phyloP scores from a whole-genome alignment of 164 flowering plant species.

The Chimonanthus salicifolius region DNA sequence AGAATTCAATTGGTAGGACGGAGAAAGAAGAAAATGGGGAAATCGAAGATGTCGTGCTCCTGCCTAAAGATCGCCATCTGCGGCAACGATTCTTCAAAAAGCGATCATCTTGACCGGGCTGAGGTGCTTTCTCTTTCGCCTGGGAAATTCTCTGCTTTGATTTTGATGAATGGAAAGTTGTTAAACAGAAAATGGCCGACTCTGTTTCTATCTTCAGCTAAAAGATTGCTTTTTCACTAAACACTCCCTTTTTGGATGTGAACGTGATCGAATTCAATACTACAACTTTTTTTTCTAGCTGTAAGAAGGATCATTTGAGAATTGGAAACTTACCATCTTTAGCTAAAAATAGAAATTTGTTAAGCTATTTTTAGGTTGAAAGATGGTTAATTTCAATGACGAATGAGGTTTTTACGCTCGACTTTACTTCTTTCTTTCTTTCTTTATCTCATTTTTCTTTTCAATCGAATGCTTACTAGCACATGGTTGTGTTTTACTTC shows the following conservation, averaged over 20 bases:
- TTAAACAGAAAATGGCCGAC: not conserved
- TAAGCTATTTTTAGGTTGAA: too few relatives aligned
- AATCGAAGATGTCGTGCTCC: conserved; percentile 29
- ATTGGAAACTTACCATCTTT: not conserved
- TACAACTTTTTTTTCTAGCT: not conserved
- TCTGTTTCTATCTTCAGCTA: not conserved
- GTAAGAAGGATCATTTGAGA: not conserved
- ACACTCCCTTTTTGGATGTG: not conserved
- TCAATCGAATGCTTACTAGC: too few relatives aligned
- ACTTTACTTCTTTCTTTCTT: too few relatives aligned
- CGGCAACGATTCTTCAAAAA: conserved; percentile 37
- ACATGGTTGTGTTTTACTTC: too few relatives aligned
- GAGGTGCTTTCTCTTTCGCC: conserved; percentile 30
- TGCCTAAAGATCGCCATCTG: conserved; percentile 74
- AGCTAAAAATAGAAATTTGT: too few relatives aligned
- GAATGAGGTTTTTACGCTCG: too few relatives aligned
- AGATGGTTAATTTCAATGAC: too few relatives aligned
- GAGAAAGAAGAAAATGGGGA: conserved; percentile 36
- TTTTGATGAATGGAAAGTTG: not conserved
- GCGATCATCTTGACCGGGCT: conserved; percentile 34
- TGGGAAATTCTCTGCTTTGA: conserved; percentile 4
- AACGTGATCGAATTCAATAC: not conserved
- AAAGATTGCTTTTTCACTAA: not conserved
- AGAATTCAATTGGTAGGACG: not conserved
- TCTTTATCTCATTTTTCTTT: too few relatives aligned